Evolutionary conservation across 306 rosid genomes (phyloP), one percentile per base, ranked within the genome.

Genomic region (Cyclanthera cordifolia): DNA sequence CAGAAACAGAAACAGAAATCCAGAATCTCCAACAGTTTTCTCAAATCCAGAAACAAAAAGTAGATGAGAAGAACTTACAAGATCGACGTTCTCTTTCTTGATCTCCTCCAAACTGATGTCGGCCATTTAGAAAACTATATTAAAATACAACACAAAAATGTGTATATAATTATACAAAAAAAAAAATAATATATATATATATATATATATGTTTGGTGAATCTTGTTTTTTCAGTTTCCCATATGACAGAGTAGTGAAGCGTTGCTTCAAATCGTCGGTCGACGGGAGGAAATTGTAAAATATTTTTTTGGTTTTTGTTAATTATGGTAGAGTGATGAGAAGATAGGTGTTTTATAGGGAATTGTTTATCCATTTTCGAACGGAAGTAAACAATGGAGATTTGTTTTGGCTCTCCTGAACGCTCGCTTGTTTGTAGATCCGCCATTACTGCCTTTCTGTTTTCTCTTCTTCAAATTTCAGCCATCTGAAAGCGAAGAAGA

Each of bases 51-150:
- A 48, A 48, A 21, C 60, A n/a, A 0, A 27, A 27, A 2, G 9
- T 11, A 43, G 2, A 17, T 1, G 11, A 57, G 21, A 14, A 15
- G 5, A 21, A 75, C 91, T 60, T 28, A 91, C 97, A 5, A 91
- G 91, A 74, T 91, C 97, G 0, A 91, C 77, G 2, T 80, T 46
- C 79, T 91, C 97, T 52, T 85, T 88, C 91, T 85, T 88, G 69
- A 91, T 86, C 52, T 86, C 87, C 17, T 91, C 90, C 56, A 91
- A 84, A 68, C 74, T 77, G 25, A 77, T 65, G 47, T 54, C 53
- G 1, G 45, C 24, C 69, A 25, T 74, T 23, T 43, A 23, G 7
- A 41, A 5, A 21, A 12, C 2, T 34, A 1, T 64, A 43, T 1
- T 1, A 64, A 27, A 64, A 56, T 16, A 34, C 41, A 34, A 8